Evolutionary conservation across 495 filamentous ascomycete species (phyloP), one percentile per base, ranked within the genome.

Genomic region (Penicillium bialowiezense): DNA sequence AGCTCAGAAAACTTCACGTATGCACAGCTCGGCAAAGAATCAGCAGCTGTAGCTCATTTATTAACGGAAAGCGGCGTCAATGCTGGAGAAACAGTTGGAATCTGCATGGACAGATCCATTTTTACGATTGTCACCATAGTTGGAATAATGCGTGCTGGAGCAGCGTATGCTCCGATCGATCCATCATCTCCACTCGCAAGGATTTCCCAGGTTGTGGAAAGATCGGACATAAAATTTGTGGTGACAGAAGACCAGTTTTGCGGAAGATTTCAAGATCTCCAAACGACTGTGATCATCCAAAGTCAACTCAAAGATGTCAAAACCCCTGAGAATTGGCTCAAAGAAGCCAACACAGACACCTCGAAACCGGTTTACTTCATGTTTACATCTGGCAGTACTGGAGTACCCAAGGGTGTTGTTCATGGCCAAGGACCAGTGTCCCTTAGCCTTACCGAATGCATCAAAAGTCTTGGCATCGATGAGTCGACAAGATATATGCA

Each of bases 351-450:
- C 2, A 38, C 17, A 10, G 17, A 45, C 32, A 13, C 49, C 6
- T 43, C 39, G 12, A 7, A 21, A 5, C 5, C 15, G 6, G 38
- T 36, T n/a, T 61, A 45, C 39, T 33, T 48, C 20, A 58, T 72
- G 20, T 71, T 65, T 38, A 71, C 67, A 2, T 67, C 63, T 28
- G 68, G 68, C 9, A 63, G 55, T 9, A 70, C 67, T 10, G 65
- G 65, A 13, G 56, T 48, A 31, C 67, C 67, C 5, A 70, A 70
- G 55, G 75, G 70, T 2, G 67, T 73, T n/a, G 51, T 74, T 2
- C 55, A 74, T n/a, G 39, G 50, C 18, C 75, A 77, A 41, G 50
- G 49, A 14, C 57, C 62, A 13, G 55, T 69, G 3, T 48, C 48
- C 3, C 31, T 26, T n/a, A 17, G 18, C 8, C 13, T 39, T 12